phyloP scores from a whole-genome alignment of 164 flowering plant species.

The Dillenia turbinata region DNA sequence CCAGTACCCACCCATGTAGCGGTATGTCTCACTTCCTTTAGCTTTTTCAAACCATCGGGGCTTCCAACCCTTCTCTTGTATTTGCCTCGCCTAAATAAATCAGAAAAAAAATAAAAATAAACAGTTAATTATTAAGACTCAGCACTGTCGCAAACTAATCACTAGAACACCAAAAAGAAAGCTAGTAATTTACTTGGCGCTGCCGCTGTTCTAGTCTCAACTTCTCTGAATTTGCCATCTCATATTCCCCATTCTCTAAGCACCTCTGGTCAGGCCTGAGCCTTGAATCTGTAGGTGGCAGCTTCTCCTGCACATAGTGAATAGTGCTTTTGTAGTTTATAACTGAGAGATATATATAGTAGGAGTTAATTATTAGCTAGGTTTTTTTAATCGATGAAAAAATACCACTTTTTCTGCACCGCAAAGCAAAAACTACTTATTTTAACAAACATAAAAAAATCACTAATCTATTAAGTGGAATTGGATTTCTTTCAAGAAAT shows the following conservation, averaged over 20 bases:
- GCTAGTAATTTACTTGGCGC: slow-evolving; percentile 54
- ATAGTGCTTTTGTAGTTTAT: too few species aligned
- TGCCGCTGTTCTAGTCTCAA: slow-evolving; percentile 87
- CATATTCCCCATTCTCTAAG: slow-evolving; percentile 87
- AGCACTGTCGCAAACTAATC: too few species aligned
- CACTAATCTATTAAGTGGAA: too few species aligned
- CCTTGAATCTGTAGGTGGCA: slow-evolving; percentile 95
- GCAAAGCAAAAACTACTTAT: too few species aligned
- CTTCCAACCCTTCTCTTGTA: slow-evolving; percentile 90
- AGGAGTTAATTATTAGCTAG: too few species aligned
- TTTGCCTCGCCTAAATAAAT: slow-evolving; percentile 51
- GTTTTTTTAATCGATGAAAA: too few species aligned
- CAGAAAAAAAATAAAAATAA: slow-evolving; percentile 1
- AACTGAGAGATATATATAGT: too few species aligned
- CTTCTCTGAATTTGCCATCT: slow-evolving; percentile 89
- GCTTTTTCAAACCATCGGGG: slow-evolving; percentile 77
- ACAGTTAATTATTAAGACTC: neutral
- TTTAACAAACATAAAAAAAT: too few species aligned
- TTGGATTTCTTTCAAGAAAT: too few species aligned
- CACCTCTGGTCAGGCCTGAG: slow-evolving; percentile 88
- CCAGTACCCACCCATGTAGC: slow-evolving; percentile 79
- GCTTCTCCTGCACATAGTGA: slow-evolving; percentile 49
- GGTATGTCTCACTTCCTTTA: slow-evolving; percentile 47
- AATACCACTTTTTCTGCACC: too few species aligned
- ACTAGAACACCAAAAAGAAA: neutral